phyloP scores from a whole-genome alignment of 306 rosid species.

The Pyrus communis region DNA sequence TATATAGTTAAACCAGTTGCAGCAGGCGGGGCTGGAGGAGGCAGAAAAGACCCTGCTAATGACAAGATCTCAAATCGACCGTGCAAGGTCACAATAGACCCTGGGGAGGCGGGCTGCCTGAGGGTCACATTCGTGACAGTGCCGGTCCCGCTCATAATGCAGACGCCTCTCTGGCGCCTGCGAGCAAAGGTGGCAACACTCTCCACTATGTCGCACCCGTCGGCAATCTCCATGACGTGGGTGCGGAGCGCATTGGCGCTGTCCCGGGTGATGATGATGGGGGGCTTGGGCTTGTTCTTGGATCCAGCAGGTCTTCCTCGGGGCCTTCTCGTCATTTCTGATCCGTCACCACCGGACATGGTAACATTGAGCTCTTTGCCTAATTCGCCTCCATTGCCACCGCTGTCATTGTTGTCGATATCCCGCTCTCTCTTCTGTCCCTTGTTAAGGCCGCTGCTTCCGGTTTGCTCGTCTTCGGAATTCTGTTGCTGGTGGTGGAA shows the following conservation, averaged over 20 bases:
- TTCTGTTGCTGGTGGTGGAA: slow-evolving; percentile 41
- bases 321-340: slow-evolving; percentile 56
- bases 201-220: slow-evolving; percentile 79
- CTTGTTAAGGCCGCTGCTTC: slow-evolving; percentile 50
- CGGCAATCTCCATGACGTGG: slow-evolving; percentile 89
- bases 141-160: slow-evolving; percentile 91
- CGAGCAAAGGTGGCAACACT: slow-evolving; percentile 77
- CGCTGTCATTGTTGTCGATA: slow-evolving; percentile 20
- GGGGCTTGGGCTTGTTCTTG: slow-evolving; percentile 94
- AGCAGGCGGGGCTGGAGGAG: slow-evolving; percentile 87
- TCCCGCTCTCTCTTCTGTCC: slow-evolving; percentile 54
- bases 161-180: slow-evolving; percentile 85
- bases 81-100: slow-evolving; percentile 71
- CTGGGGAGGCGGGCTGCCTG: slow-evolving; percentile 79
- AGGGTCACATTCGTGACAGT: slow-evolving; percentile 83
- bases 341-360: slow-evolving; percentile 22
- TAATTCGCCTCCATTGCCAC: slow-evolving; percentile 13
- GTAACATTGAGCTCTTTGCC: slow-evolving; percentile 21
- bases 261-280: slow-evolving; percentile 89
- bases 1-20: slow-evolving; percentile 83
- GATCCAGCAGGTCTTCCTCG: slow-evolving; percentile 93
- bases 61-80: slow-evolving; percentile 94
- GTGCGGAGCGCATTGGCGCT: slow-evolving; percentile 91
- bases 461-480: slow-evolving; percentile 78
- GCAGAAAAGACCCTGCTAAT: slow-evolving; percentile 69